phyloP scores from a whole-genome alignment of 148 eudicot genomes.

The Rhododendron ovatum region DNA sequence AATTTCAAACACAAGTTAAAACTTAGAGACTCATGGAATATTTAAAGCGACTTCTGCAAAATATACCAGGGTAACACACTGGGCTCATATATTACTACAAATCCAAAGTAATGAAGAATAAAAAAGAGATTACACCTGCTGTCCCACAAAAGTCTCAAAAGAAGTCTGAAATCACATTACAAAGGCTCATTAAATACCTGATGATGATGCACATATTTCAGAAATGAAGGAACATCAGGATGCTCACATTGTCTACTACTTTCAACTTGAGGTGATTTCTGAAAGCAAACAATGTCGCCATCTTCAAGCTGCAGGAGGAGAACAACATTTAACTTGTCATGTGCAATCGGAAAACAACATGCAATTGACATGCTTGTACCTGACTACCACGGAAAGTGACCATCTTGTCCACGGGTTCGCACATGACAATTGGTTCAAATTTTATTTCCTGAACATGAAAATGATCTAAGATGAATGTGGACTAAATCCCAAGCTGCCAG shows the following conservation, averaged over 20 bases:
- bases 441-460: no score
- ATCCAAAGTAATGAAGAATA: not conserved
- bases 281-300: slow-evolving; percentile 93
- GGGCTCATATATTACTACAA: not conserved
- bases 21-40: not conserved
- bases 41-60: not conserved
- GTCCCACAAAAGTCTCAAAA: not conserved
- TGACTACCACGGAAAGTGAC: slow-evolving; percentile 56
- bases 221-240: slow-evolving; percentile 74
- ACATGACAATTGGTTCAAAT: no score
- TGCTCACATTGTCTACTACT: slow-evolving; percentile 42
- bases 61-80: not conserved
- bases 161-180: not conserved
- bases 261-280: slow-evolving; percentile 45
- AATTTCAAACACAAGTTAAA: not conserved
- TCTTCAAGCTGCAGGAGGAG: slow-evolving; percentile 58
- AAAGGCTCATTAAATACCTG: slow-evolving; percentile 37
- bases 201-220: slow-evolving; percentile 86
- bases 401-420: slow-evolving; percentile 43
- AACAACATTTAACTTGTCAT: not conserved
- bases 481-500: not conserved
- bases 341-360: not conserved
- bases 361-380: slow-evolving; percentile 34
- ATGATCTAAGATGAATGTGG: not conserved
- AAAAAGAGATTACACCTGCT: not conserved